Percentiles rank a stretch among this genome's conserved stretches.
These are phyloP conservation scores for Naganishia onofrii DNA, from an alignment of 768 basidiomycete species.

Conservation along the genomic window DNA sequence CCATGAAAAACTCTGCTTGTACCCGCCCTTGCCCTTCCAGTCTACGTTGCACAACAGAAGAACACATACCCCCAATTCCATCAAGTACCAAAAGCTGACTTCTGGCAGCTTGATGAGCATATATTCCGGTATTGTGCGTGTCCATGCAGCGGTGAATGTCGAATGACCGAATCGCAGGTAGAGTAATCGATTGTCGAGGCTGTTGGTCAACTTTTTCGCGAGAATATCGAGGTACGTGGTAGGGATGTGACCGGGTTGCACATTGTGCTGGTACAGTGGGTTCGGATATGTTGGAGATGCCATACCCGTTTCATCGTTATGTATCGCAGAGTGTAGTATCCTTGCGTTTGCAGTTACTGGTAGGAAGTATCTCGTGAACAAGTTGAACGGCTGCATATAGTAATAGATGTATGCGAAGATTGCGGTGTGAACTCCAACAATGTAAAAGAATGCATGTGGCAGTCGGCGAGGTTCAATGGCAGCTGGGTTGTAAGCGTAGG, in stretches of 20 bases:
- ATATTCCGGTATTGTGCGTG: neutral
- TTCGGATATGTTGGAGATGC: conserved; percentile 1
- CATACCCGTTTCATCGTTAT: conserved; percentile 10
- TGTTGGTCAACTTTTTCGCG: conserved; percentile 34
- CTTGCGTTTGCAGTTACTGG: conserved; percentile 35
- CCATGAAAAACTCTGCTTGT: conserved; percentile 24
- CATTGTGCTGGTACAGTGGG: conserved; percentile 7
- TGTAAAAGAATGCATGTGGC: conserved; percentile 29
- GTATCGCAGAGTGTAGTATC: conserved; percentile 33
- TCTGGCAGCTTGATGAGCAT: conserved; percentile 23
- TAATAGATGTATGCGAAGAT: conserved; percentile 34
- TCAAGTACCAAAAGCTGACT: conserved; percentile 11
- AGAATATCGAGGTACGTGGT: conserved; percentile 34
- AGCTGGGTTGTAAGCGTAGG: conserved; percentile 17
- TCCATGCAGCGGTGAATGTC: conserved; percentile 25
- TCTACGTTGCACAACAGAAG: conserved; percentile 7
- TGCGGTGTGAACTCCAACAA: conserved; percentile 34
- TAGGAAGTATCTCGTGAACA: conserved; percentile 38
- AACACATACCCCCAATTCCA: conserved; percentile 14
- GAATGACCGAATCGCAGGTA: conserved; percentile 44
- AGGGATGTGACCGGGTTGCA: conserved; percentile 15
- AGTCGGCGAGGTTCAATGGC: conserved; percentile 24
- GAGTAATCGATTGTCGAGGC: conserved; percentile 38
- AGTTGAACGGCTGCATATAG: conserved; percentile 40
- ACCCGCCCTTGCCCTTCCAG: conserved; percentile 22